Conservation (phyloP, 306 rosid species). For the Pyrus betulifolia region DNA sequence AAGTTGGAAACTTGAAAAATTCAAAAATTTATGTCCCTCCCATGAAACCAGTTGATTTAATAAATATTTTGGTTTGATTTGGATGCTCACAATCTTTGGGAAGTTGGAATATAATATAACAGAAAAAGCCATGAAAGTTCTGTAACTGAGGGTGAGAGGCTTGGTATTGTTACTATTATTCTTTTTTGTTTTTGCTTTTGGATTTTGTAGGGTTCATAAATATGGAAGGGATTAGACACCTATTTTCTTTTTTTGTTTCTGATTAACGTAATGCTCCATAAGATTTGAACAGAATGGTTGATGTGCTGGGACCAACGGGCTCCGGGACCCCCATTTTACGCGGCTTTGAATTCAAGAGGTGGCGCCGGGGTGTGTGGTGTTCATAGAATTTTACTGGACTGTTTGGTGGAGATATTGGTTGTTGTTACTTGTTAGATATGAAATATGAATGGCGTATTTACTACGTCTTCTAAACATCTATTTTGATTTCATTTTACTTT, state of each 20-base stretch:
- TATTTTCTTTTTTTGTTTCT: background rate
- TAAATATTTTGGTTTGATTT: conserved; percentile 11
- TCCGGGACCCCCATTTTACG: conserved; percentile 29
- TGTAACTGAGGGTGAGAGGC: background rate
- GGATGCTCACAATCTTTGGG: conserved; percentile 13
- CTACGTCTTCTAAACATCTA: too few species aligned
- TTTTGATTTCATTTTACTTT: too few species aligned
- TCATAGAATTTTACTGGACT: background rate
- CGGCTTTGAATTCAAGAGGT: conserved; percentile 18
- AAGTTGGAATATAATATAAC: conserved; percentile 2
- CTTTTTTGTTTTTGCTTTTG: background rate
- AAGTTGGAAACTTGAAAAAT: background rate
- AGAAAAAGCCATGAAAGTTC: conserved; percentile 14
- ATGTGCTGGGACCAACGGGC: conserved; percentile 16
- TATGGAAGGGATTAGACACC: background rate
- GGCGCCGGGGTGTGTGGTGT: background rate
- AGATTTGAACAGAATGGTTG: background rate
- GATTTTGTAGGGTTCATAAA: too few species aligned
- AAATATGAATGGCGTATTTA: too few species aligned
- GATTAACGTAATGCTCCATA: background rate
- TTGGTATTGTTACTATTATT: background rate
- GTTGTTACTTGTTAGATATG: too few species aligned
- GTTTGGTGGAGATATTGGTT: too few species aligned
- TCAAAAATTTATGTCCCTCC: background rate
- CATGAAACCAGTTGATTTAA: conserved; percentile 24